Conservation (phyloP, 805 yeast genomes). For the Metschnikowia noctiluminum region DNA sequence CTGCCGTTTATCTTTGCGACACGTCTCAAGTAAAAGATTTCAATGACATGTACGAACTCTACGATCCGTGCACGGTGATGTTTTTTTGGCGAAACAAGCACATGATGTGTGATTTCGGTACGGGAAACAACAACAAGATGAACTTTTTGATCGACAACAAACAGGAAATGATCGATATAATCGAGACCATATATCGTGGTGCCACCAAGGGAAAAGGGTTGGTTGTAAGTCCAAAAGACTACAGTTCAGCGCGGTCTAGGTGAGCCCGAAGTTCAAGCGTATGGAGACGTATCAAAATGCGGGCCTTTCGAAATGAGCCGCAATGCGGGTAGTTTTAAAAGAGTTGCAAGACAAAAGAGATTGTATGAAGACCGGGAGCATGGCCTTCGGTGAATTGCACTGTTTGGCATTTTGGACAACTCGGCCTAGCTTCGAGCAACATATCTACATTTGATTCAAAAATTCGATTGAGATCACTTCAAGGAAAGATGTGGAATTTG, state of each 20-base stretch:
- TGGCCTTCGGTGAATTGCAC: too few species aligned
- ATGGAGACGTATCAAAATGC: too few species aligned
- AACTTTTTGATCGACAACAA: constrained; percentile 71
- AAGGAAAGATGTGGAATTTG: too few species aligned
- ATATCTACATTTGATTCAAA: too few species aligned
- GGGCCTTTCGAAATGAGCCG: too few species aligned
- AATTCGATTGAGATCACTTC: too few species aligned
- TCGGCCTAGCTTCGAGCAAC: too few species aligned
- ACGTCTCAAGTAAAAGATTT: constrained; percentile 88
- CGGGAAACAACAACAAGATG: constrained; percentile 94
- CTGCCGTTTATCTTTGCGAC: constrained; percentile 84
- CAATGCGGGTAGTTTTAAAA: too few species aligned
- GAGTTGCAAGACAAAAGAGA: too few species aligned
- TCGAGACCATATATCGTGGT: constrained; percentile 87
- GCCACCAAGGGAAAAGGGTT: constrained; percentile 91
- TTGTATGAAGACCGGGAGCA: too few species aligned
- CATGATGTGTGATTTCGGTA: constrained; percentile 98
- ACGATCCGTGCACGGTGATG: constrained; percentile 91
- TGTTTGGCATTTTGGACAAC: too few species aligned
- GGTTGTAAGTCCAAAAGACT: constrained; percentile 78
- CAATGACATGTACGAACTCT: constrained; percentile 80
- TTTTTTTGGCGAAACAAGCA: constrained; percentile 90
- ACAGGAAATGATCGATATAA: constrained; percentile 86
- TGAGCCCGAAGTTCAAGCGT: background rate
- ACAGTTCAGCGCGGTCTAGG: constrained; percentile 32